Conservation (phyloP, 306 rosid species). For the Rosa lucieae region DNA sequence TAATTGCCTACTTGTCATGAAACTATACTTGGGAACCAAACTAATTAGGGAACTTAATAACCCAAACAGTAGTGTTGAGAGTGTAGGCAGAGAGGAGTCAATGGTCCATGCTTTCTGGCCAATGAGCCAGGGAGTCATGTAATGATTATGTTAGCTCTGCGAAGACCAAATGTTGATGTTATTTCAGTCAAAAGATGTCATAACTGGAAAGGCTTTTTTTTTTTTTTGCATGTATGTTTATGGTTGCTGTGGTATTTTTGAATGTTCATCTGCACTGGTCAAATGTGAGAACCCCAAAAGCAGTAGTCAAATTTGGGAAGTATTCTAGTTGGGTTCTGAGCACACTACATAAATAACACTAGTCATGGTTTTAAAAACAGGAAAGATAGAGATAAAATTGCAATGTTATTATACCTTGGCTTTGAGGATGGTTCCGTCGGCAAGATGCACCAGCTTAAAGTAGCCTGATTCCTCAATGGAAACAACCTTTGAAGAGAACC, state of each 20-base stretch:
- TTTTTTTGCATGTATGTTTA: not conserved
- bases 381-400: not conserved
- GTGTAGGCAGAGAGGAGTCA: no score
- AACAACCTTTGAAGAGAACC: slow-evolving; percentile 61
- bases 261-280: not conserved
- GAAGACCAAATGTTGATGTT: no score
- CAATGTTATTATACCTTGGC: slow-evolving; percentile 43
- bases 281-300: not conserved
- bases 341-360: not conserved
- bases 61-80: no score
- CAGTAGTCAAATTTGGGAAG: not conserved
- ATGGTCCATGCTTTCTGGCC: no score
- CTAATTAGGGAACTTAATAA: no score
- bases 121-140: no score
- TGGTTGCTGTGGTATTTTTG: not conserved
- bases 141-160: no score
- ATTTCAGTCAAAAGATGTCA: no score
- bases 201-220: no score
- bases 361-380: not conserved
- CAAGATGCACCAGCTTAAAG: slow-evolving; percentile 61
- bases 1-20: no score
- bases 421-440: slow-evolving; percentile 57
- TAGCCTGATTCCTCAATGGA: slow-evolving; percentile 59
- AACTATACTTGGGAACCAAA: no score
- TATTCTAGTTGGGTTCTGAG: not conserved